Conservation (phyloP, 2,329 filamentous ascomycete genomes). For the Coleophoma eucalyptorum region DNA sequence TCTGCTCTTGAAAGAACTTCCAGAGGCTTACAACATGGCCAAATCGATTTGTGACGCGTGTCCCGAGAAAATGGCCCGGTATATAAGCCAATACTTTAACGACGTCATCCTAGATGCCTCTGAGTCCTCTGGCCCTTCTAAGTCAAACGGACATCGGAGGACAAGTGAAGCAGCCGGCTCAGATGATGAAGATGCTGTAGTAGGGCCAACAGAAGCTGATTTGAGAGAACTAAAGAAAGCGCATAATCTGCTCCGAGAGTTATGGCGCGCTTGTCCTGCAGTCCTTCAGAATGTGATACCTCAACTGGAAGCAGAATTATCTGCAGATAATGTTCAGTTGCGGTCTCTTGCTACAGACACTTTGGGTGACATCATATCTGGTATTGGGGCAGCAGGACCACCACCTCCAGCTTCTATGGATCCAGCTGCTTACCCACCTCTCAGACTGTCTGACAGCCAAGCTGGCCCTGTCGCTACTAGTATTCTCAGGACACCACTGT, state of each 20-base stretch:
- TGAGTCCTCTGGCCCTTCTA: slow-evolving; percentile 38
- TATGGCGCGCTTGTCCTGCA: slow-evolving; percentile 87
- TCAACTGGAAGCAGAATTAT: slow-evolving; percentile 87
- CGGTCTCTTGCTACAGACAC: slow-evolving; percentile 89
- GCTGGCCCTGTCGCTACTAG: slow-evolving; percentile 47
- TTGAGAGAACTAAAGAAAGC: slow-evolving; percentile 86
- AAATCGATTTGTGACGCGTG: slow-evolving; percentile 88
- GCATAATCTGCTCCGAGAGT: slow-evolving; percentile 81
- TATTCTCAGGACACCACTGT: slow-evolving; percentile 77
- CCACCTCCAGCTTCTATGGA: slow-evolving; percentile 71
- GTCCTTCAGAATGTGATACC: slow-evolving; percentile 92
- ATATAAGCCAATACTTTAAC: slow-evolving; percentile 94
- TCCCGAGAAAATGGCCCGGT: slow-evolving; percentile 90
- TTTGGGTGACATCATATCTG: slow-evolving; percentile 89
- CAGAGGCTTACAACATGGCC: slow-evolving; percentile 93
- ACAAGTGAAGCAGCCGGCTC: slow-evolving; percentile 51
- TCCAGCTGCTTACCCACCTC: slow-evolving; percentile 79
- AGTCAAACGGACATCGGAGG: slow-evolving; percentile 48
- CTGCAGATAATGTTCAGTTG: slow-evolving; percentile 82
- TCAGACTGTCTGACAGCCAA: slow-evolving; percentile 58
- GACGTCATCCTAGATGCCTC: slow-evolving; percentile 91
- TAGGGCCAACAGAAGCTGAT: slow-evolving; percentile 75
- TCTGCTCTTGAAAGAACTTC: slow-evolving; percentile 80
- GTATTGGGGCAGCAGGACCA: slow-evolving; percentile 86
- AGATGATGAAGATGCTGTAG: slow-evolving; percentile 55